These are phyloP conservation scores for Persicaria tinctoria DNA, from an alignment of 148 eudicot genomes.

Conservation along the genomic window DNA sequence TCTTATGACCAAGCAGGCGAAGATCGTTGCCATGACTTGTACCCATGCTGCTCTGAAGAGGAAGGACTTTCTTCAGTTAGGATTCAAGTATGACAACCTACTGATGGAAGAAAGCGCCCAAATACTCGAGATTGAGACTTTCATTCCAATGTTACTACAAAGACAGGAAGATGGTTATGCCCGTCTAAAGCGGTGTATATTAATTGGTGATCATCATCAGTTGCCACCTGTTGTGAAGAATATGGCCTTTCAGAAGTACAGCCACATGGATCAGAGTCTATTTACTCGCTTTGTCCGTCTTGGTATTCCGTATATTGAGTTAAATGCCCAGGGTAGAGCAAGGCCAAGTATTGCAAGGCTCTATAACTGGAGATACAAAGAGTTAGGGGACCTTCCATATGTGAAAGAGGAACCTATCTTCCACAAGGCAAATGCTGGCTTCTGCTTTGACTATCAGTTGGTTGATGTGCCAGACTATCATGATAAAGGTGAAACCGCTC, in stretches of 20 bases:
- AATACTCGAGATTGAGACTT: constrained; percentile 94
- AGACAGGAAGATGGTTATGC: constrained; percentile 98
- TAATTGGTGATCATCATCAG: constrained; percentile 99
- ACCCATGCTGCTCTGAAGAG: constrained; percentile 98
- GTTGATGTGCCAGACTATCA: constrained; percentile 90
- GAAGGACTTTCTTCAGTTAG: constrained; percentile 87
- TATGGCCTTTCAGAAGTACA: constrained; percentile 99
- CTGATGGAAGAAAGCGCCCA: constrained; percentile 99
- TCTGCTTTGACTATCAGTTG: constrained; percentile 84
- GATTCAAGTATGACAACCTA: constrained; percentile 92
- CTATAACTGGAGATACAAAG: constrained; percentile 96
- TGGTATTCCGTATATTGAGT: constrained; percentile 93
- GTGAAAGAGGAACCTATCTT: constrained; percentile 65
- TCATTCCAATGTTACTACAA: constrained; percentile 98
- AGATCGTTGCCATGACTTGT: constrained; percentile 99
- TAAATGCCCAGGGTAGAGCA: constrained; percentile 99
- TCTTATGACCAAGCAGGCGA: constrained; percentile 95
- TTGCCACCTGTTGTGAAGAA: constrained; percentile 98
- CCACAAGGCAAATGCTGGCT: constrained; percentile 84
- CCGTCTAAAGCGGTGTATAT: constrained; percentile 92
- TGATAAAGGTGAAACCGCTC: constrained; percentile 91
- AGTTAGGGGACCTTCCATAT: constrained; percentile 82
- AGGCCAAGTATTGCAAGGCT: constrained; percentile 91
- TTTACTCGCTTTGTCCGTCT: constrained; percentile 95
- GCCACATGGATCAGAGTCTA: constrained; percentile 99